These are phyloP conservation scores for Lunularia cruciata DNA, from an alignment of 225 moss, liverwort and hornwort species.

Conservation along the genomic window DNA sequence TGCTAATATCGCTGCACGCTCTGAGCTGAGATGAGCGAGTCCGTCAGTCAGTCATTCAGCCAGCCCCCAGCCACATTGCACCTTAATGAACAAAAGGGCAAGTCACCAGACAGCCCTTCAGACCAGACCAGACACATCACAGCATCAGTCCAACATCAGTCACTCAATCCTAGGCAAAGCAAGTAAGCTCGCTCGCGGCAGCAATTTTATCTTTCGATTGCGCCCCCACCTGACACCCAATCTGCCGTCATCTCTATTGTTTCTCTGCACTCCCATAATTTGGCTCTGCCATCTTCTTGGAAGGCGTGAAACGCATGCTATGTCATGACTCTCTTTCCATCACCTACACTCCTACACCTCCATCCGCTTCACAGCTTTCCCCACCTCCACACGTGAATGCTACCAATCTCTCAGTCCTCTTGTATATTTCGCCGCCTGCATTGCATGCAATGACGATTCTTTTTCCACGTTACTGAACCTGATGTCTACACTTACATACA, in stretches of 20 bases:
- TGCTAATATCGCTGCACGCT: neutral
- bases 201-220: no score
- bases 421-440: no score
- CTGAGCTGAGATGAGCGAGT: no score
- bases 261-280: neutral
- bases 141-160: no score
- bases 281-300: neutral
- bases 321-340: neutral
- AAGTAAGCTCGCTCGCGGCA: no score
- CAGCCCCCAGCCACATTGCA: neutral
- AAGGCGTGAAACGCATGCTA: constrained; percentile 1
- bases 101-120: no score
- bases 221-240: neutral
- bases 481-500: no score
- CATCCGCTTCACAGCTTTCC: neutral
- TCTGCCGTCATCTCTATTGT: constrained; percentile 4
- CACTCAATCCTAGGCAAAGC: no score
- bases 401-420: neutral
- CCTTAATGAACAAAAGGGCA: no score
- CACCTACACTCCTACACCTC: neutral
- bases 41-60: neutral
- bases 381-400: constrained; percentile 1
- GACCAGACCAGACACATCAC: no score
- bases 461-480: no score
- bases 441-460: no score